Conservation (phyloP, 2,329 filamentous ascomycete species). For the Exserohilum turcica region DNA sequence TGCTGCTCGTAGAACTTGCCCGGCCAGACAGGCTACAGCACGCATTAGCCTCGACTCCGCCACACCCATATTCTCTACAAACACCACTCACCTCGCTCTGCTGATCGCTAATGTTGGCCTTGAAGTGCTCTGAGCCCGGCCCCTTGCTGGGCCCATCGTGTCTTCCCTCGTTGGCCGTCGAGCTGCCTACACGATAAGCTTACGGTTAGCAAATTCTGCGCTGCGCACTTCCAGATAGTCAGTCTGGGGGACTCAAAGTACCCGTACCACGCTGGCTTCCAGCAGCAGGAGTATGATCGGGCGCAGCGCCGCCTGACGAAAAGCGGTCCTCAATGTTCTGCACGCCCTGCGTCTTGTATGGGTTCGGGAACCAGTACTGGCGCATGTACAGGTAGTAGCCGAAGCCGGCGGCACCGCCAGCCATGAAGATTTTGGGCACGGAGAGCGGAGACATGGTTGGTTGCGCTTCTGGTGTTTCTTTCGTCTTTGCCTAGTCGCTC, state of each 20-base stretch:
- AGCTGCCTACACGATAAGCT: slow-evolving; percentile 18
- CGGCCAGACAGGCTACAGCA: slow-evolving; percentile 31
- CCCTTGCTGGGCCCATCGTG: slow-evolving; percentile 34
- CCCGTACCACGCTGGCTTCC: slow-evolving; percentile 36
- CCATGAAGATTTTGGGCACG: slow-evolving; percentile 47
- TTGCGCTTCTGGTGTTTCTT: background rate
- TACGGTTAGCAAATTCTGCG: slow-evolving; percentile 3
- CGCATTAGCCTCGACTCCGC: slow-evolving; percentile 2
- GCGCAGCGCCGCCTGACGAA: slow-evolving; percentile 38
- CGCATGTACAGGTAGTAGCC: slow-evolving; percentile 46
- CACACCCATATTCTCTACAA: background rate
- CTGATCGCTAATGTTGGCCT: slow-evolving; percentile 33
- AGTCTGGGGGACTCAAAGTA: slow-evolving; percentile 3
- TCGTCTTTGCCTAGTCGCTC: background rate
- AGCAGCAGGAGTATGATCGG: slow-evolving; percentile 39
- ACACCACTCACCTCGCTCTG: slow-evolving; percentile 30
- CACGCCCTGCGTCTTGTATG: slow-evolving; percentile 44
- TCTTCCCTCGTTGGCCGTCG: slow-evolving; percentile 29
- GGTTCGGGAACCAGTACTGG: slow-evolving; percentile 47
- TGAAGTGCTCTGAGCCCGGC: slow-evolving; percentile 34
- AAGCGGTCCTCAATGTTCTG: slow-evolving; percentile 45
- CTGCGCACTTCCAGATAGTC: background rate
- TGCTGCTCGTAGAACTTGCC: slow-evolving; percentile 43
- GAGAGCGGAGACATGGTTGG: slow-evolving; percentile 38
- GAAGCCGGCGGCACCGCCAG: slow-evolving; percentile 43